Evolutionary conservation across 768 basidiomycete genomes (phyloP).

Genomic region (Naematelia aurantialba): DNA sequence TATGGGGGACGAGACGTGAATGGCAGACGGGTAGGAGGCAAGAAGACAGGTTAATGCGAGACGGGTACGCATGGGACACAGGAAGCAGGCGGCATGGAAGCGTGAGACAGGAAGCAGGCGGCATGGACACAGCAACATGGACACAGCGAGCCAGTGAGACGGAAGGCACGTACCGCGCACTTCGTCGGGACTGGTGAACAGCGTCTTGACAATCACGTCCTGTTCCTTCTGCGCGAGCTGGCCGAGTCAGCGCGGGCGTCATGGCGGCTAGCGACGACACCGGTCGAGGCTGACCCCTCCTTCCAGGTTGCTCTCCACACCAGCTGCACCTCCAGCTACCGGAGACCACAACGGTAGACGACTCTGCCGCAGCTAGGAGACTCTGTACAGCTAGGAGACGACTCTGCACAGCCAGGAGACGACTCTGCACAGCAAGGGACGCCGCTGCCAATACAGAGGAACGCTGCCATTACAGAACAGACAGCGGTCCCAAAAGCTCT

Average conservation of each 20-base stretch:
- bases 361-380: neutral
- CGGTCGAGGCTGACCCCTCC: neutral
- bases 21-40: neutral
- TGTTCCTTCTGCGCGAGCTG: conserved; percentile 69
- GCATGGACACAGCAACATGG: too few species aligned
- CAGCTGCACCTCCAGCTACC: neutral
- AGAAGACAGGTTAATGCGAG: neutral
- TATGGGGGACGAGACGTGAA: too few species aligned
- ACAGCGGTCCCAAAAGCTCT: too few species aligned
- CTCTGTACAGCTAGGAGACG: too few species aligned
- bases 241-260: neutral
- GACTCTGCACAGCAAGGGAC: too few species aligned
- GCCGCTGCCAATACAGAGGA: too few species aligned
- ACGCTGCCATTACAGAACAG: too few species aligned
- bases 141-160: too few species aligned
- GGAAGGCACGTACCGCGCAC: conserved; percentile 52
- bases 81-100: neutral
- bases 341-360: neutral
- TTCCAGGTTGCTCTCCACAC: neutral
- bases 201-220: conserved; percentile 55
- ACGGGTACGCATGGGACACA: too few species aligned
- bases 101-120: neutral
- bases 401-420: too few species aligned
- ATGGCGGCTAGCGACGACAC: too few species aligned
- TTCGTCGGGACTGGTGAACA: conserved; percentile 53